Conservation (phyloP, 2,329 filamentous ascomycete species). For the Neoscytalidium dimidiatum region DNA sequence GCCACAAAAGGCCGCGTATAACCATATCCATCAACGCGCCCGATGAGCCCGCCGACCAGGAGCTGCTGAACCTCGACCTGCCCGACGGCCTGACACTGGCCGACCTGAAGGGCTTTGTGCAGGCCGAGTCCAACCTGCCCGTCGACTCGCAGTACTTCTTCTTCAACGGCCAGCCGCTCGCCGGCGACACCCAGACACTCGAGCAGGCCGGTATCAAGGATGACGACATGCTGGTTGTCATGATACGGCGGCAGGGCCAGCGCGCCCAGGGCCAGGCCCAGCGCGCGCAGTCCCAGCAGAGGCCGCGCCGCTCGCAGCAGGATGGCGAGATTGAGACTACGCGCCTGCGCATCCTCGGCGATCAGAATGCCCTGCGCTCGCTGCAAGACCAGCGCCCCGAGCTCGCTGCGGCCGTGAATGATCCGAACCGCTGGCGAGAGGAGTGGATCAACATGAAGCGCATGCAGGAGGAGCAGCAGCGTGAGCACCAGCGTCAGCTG, state of each 20-base stretch:
- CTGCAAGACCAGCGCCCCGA: conserved; percentile 73
- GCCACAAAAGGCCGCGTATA: conserved; percentile 68
- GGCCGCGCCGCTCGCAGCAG: not conserved
- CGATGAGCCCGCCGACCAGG: conserved; percentile 66
- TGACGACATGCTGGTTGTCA: conserved; percentile 89
- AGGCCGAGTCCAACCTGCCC: conserved; percentile 77
- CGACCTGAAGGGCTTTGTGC: conserved; percentile 83
- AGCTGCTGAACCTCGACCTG: conserved; percentile 80
- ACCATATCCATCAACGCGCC: conserved; percentile 82
- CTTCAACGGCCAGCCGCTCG: conserved; percentile 82
- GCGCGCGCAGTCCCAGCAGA: not conserved
- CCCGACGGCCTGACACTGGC: conserved; percentile 79
- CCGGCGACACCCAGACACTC: conserved; percentile 77
- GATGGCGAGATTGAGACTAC: conserved; percentile 71
- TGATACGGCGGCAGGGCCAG: conserved; percentile 55
- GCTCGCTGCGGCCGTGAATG: conserved; percentile 73
- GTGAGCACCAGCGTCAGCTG: conserved; percentile 80
- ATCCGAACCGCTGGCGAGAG: conserved; percentile 74
- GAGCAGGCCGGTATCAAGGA: conserved; percentile 78
- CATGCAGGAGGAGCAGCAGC: conserved; percentile 62
- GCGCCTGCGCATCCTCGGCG: conserved; percentile 78
- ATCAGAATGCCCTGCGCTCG: conserved; percentile 71
- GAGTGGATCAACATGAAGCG: conserved; percentile 69
- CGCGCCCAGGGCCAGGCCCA: not conserved
- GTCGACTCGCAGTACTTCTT: conserved; percentile 79